Percentiles rank a stretch among this genome's conserved stretches.
Conservation (phyloP, 768 basidiomycete genomes). For the Gautieria morchelliformis region DNA sequence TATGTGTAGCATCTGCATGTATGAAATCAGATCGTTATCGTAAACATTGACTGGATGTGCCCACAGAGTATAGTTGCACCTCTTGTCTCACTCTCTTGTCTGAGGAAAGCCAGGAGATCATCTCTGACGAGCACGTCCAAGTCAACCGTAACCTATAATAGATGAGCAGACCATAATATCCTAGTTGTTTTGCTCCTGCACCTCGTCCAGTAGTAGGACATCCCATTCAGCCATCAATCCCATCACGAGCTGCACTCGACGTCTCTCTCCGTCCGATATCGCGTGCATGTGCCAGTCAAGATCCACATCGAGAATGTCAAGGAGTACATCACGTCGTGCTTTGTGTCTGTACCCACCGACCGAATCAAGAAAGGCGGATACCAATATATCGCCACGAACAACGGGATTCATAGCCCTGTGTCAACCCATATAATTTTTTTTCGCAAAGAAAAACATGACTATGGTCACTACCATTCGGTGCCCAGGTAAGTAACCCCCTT, state of each 20-base stretch:
- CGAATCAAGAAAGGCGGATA: constrained; percentile 92
- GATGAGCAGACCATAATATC: neutral
- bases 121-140: constrained; percentile 92
- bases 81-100: constrained; percentile 66
- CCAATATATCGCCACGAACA: constrained; percentile 84
- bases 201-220: constrained; percentile 88
- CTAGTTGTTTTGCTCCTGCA: constrained; percentile 21
- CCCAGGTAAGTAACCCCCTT: constrained; percentile 78
- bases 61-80: constrained; percentile 82
- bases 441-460: neutral
- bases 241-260: constrained; percentile 89
- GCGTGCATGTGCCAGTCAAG: constrained; percentile 93
- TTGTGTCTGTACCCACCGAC: constrained; percentile 95
- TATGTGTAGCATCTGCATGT: constrained; percentile 82
- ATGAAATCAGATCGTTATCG: constrained; percentile 1
- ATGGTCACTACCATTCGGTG: constrained; percentile 72
- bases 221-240: constrained; percentile 96
- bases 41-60: constrained; percentile 16
- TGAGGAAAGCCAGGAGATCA: constrained; percentile 82
- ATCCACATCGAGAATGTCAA: constrained; percentile 92
- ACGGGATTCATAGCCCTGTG: constrained; percentile 95
- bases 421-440: neutral
- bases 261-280: constrained; percentile 93
- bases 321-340: constrained; percentile 70
- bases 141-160: constrained; percentile 81